Evolutionary conservation across 2,329 filamentous ascomycete genomes (phyloP).

Genomic region (Aaosphaeria arxii): DNA sequence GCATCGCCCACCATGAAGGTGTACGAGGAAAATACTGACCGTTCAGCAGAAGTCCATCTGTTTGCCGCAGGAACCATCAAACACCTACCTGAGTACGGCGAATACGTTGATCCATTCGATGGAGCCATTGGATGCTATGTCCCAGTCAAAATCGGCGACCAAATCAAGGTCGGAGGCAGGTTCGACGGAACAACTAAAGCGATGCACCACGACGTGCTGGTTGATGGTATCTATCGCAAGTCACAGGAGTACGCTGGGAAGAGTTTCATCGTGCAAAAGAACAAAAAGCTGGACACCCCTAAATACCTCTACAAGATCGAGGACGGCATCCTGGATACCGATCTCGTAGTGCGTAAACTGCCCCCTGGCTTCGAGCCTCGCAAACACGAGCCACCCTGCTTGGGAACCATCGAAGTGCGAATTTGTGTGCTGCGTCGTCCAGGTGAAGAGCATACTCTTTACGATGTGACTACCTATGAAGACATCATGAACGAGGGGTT

Average conservation of each 20-base stretch:
- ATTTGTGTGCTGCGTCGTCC: constrained; percentile 22
- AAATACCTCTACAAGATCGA: constrained; percentile 15
- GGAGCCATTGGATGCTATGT: constrained; percentile 36
- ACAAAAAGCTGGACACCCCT: constrained; percentile 18
- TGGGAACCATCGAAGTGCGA: constrained; percentile 32
- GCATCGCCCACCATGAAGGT: constrained; percentile 32
- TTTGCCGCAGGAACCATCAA: constrained; percentile 18
- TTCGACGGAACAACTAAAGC: constrained; percentile 31
- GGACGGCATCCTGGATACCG: constrained; percentile 1
- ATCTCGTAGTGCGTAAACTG: constrained; percentile 3
- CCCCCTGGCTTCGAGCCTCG: constrained; percentile 1
- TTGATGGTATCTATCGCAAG: constrained; percentile 37
- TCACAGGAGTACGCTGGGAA: constrained; percentile 6
- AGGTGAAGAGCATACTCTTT: constrained; percentile 11
- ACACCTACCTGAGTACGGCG: constrained; percentile 30
- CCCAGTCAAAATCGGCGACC: constrained; percentile 27
- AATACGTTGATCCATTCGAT: constrained; percentile 21
- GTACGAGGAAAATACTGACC: constrained; percentile 30
- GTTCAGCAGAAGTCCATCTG: constrained; percentile 27
- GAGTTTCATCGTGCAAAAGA: constrained; percentile 11
- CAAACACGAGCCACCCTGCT: constrained; percentile 8
- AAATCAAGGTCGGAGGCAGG: constrained; percentile 25
- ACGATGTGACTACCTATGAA: constrained; percentile 11
- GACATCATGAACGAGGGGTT: constrained; percentile 1
- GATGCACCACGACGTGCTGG: constrained; percentile 32